Conservation (phyloP, 1,284 basidiomycete species). For the Trichosporon ovoides region DNA sequence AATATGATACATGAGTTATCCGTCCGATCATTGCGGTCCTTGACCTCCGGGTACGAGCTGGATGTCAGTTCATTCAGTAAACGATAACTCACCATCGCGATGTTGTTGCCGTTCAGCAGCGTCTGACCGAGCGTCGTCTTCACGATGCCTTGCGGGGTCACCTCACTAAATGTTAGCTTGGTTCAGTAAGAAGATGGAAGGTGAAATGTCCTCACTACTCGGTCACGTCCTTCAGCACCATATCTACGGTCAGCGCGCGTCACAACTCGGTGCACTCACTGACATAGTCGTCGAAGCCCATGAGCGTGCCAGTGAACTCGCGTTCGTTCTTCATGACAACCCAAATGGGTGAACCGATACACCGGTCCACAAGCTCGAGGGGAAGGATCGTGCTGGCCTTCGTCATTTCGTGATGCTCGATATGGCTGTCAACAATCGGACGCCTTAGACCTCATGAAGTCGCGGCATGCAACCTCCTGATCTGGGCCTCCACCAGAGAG, state of each 20-base stretch:
- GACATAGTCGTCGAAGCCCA: slow-evolving; percentile 98
- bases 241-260: slow-evolving; percentile 59
- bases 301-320: slow-evolving; percentile 90
- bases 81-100: slow-evolving; percentile 71
- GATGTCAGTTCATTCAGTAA: not conserved
- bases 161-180: slow-evolving; percentile 59
- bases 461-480: no score
- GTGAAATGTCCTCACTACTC: slow-evolving; percentile 78
- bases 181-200: not conserved
- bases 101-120: slow-evolving; percentile 93
- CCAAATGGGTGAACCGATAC: slow-evolving; percentile 91
- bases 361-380: slow-evolving; percentile 81
- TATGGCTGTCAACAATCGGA: not conserved
- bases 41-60: slow-evolving; percentile 2
- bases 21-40: not conserved
- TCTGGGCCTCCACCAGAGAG: no score
- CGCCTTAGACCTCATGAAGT: no score
- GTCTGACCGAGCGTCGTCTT: slow-evolving; percentile 83
- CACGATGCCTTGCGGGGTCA: slow-evolving; percentile 71
- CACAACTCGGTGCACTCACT: slow-evolving; percentile 62
- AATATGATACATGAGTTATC: slow-evolving; percentile 5
- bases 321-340: slow-evolving; percentile 95
- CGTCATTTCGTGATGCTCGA: not conserved
- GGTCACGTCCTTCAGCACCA: slow-evolving; percentile 95
- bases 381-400: slow-evolving; percentile 67